Evolutionary conservation across 306 rosid species (phyloP), one percentile per base, ranked within the genome.

Genomic region (Cucurbita maxima): DNA sequence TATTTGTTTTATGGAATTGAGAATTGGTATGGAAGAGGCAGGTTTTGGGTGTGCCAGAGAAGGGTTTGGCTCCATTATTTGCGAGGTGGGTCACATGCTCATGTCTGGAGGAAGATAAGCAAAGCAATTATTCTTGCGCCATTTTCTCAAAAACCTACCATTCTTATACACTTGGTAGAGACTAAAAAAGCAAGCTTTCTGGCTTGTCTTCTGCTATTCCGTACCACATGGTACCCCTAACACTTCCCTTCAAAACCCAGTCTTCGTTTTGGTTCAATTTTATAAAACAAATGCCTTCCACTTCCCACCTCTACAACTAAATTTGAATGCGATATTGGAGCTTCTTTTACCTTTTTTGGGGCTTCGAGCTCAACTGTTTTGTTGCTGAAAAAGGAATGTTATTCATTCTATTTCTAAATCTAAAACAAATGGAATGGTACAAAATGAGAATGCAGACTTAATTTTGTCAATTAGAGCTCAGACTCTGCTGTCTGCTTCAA

Each of bases 31-130:
- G 56, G 64, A 55, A 69, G 56, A 40, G 68, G 75, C 69, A 62
- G 80, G 43, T 14, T 75, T 73, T 44, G 77, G 76, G 30, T 72
- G 30, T 72, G 78, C 69, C 75, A 58, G 73, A 41, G 47, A 81
- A 54, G 76, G 81, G 34, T 2, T 30, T 30, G 82, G 66, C 70
- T 76, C 76, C 72, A 83, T 76, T 60, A 78, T 78, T 81, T 59
- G 68, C 22, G 76, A 83, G 75, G 76, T 55, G 81, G 81, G 76
- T 61, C 87, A 78, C 83, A 67, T 76, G 87, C 75, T n/a, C 5
- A 16, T 73, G 82, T 81, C 76, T 34, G 71, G 78, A 10, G 74
- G 76, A 73, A 30, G 78, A 73, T 69, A n/a, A 70, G 30, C 74
- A 70, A 50, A 70, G 74, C 74, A 71, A 51, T 73, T 76, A 50